These are phyloP conservation scores for Epichloe hybrida DNA, from an alignment of 2,329 filamentous ascomycete species.

Conservation along the genomic window DNA sequence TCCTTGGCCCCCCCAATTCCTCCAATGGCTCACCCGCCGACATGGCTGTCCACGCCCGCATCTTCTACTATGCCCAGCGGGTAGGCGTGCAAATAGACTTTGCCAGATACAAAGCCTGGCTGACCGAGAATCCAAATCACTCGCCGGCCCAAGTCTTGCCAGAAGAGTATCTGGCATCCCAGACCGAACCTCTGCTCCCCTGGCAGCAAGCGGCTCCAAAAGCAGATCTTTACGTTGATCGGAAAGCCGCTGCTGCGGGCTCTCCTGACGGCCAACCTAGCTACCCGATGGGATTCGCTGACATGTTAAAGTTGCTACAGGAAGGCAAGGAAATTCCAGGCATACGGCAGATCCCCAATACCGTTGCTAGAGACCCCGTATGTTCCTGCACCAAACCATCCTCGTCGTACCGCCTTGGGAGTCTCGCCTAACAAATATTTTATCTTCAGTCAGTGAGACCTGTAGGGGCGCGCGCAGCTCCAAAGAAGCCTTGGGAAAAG, in stretches of 20 bases:
- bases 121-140: constrained; percentile 24
- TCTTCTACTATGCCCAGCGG: constrained; percentile 49
- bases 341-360: constrained; percentile 76
- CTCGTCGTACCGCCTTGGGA: background rate
- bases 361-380: constrained; percentile 57
- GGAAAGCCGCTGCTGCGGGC: constrained; percentile 12
- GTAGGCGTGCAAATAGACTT: constrained; percentile 47
- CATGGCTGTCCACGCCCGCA: constrained; percentile 53
- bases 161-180: constrained; percentile 14
- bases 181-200: constrained; percentile 13
- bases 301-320: constrained; percentile 75
- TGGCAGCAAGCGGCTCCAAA: constrained; percentile 40
- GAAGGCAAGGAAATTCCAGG: constrained; percentile 73
- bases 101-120: constrained; percentile 53
- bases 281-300: constrained; percentile 72
- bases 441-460: constrained; percentile 30
- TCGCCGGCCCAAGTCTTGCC: constrained; percentile 23
- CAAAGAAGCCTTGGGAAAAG: constrained; percentile 68
- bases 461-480: constrained; percentile 32
- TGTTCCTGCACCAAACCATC: constrained; percentile 14
- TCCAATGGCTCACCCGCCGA: constrained; percentile 35
- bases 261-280: constrained; percentile 38
- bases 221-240: constrained; percentile 32
- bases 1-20: constrained; percentile 40
- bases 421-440: background rate